Conservation (phyloP, 495 filamentous ascomycete species). For the Trichoderma virens region DNA sequence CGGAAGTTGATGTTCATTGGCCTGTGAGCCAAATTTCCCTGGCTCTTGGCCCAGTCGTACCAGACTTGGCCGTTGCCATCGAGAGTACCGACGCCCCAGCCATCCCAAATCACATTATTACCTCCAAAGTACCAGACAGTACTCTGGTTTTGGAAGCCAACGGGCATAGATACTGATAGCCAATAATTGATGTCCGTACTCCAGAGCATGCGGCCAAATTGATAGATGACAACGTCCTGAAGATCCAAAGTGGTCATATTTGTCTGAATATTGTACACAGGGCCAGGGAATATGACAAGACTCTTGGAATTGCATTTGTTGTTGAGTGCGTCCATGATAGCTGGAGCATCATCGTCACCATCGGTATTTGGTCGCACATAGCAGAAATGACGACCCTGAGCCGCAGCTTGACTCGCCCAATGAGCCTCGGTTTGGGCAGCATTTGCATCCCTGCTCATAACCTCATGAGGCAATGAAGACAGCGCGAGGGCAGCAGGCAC, state of each 20-base stretch:
- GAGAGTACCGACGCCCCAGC: constrained; percentile 32
- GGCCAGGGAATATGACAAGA: constrained; percentile 29
- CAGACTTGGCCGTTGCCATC: constrained; percentile 43
- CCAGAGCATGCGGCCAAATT: constrained; percentile 23
- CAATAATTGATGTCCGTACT: constrained; percentile 38
- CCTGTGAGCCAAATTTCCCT: constrained; percentile 34
- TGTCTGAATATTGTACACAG: constrained; percentile 32
- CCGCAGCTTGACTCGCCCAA: background rate
- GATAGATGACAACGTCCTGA: constrained; percentile 28
- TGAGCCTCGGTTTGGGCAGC: background rate
- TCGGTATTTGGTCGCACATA: constrained; percentile 1
- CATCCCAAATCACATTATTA: constrained; percentile 29
- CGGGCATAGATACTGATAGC: constrained; percentile 31
- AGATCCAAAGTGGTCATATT: constrained; percentile 37
- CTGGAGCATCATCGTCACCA: constrained; percentile 29
- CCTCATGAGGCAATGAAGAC: background rate
- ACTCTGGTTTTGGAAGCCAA: constrained; percentile 41
- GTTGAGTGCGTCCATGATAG: constrained; percentile 35
- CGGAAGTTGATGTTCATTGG: constrained; percentile 35
- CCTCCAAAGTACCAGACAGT: constrained; percentile 41
- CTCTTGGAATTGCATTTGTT: constrained; percentile 28
- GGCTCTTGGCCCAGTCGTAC: constrained; percentile 30
- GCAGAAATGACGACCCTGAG: constrained; percentile 6
- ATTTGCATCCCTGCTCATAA: background rate
- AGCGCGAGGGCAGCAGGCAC: background rate